These are phyloP conservation scores for Arthrobotrys sphaeroides DNA, from an alignment of 2,329 filamentous ascomycete genomes.

Conservation along the genomic window DNA sequence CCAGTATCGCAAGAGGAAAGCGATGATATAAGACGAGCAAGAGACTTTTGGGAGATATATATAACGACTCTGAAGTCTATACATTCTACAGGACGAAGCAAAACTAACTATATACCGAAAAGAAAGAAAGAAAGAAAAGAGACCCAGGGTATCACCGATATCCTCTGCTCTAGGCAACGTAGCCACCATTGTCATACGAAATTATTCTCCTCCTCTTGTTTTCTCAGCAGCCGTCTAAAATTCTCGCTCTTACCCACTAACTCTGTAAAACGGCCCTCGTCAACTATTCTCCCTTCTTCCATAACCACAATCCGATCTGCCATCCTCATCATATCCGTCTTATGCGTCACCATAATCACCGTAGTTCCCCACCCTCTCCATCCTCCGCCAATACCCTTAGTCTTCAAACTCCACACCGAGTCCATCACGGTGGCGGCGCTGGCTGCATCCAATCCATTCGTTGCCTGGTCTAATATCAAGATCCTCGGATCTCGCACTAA, in stretches of 20 bases:
- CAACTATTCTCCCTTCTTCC: slow-evolving; percentile 72
- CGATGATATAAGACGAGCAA: too few species aligned
- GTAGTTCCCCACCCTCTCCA: slow-evolving; percentile 61
- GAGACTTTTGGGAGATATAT: too few species aligned
- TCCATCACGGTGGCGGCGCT: slow-evolving; percentile 72
- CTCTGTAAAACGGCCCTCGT: slow-evolving; percentile 73
- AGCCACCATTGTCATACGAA: slow-evolving; percentile 24
- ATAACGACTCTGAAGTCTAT: too few species aligned
- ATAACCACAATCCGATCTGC: slow-evolving; percentile 79
- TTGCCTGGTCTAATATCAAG: slow-evolving; percentile 86
- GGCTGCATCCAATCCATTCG: slow-evolving; percentile 78
- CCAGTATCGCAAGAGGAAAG: too few species aligned
- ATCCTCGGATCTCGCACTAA: slow-evolving; percentile 76
- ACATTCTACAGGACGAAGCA: too few species aligned
- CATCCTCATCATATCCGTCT: slow-evolving; percentile 83
- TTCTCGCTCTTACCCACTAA: slow-evolving; percentile 65
- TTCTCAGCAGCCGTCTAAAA: slow-evolving; percentile 65
- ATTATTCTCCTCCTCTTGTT: slow-evolving; percentile 42
- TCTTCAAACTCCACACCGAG: slow-evolving; percentile 68
- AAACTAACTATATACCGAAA: too few species aligned
- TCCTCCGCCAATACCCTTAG: slow-evolving; percentile 12
- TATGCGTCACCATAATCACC: slow-evolving; percentile 84
- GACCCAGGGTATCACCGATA: neutral
- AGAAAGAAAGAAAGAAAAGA: too few species aligned
- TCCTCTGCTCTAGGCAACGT: neutral